Evolutionary conservation across 306 rosid species (phyloP), one percentile per base, ranked within the genome.

Genomic region (Sechiopsis laciniata): DNA sequence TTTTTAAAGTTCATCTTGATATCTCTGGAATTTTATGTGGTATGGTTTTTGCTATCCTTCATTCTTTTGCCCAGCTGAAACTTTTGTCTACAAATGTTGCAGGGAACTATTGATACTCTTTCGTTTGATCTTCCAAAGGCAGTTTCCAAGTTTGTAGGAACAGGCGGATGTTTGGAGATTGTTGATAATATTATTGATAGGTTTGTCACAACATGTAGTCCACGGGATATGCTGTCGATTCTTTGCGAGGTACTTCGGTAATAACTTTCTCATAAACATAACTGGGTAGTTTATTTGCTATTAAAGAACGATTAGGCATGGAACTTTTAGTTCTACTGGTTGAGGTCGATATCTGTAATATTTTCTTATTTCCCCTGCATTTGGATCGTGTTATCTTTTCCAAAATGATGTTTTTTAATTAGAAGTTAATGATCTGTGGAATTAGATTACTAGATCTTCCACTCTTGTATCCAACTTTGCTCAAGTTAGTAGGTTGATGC

Each of bases 191-290:
- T 86, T 73, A 86, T 91, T 11, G 86, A 85, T 84, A 87, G 79
- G 79, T 81, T 89, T 74, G 77, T 87, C 55, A 72, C 42, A 11
- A 75, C 58, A 56, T 87, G 96, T 81, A 85, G 84, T 80, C 96
- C 97, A 17, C 83, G 95, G 77, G 96, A 89, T 71, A 86, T 91
- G 97, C 90, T 89, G 76, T 76, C 96, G 29, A 67, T 89, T 85
- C 88, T 94, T 73, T 85, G 99, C 59, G 88, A 86, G 77, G 87
- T 83, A 64, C 66, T 87, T 81, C 74, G 74, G 69, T 54, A 48
- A 20, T 15, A 14, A 6, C 8, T 66, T 21, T 35, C n/a, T 19
- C 6, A 45, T 19, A 20, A 29, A 26, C 45, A 7, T 26, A 29
- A 29, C 29, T 20, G 16, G 26, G 17, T 11, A 20, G 66, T n/a